A percentile compares a stretch with the other conserved stretches of the same genome.
Evolutionary conservation across 352 stramenopile species (phyloP).

Genomic region (Globisporangium viniferum): DNA sequence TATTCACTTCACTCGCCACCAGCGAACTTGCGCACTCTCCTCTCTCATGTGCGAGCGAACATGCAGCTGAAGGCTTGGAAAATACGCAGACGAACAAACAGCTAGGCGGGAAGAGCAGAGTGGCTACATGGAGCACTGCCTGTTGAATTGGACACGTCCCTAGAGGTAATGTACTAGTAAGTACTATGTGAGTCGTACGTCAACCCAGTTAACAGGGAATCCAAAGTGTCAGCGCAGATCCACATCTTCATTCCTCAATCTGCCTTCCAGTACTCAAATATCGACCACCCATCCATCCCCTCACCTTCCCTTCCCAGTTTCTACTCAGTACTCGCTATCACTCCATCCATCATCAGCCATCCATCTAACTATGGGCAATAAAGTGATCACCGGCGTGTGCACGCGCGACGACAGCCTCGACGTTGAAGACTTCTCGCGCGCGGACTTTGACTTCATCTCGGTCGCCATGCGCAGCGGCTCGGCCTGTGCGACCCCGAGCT

Average conservation of each 20-base stretch:
- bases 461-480: neutral
- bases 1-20: neutral
- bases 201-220: neutral
- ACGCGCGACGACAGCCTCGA: constrained; percentile 2
- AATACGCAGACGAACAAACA: neutral
- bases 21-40: neutral
- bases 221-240: neutral
- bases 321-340: neutral
- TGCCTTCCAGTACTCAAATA: neutral
- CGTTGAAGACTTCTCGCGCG: neutral
- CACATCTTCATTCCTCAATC: constrained; percentile 1
- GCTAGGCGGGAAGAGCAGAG: neutral
- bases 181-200: neutral
- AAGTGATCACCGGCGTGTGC: neutral
- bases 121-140: too few species aligned
- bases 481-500: neutral
- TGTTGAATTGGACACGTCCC: neutral
- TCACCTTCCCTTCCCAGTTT: too few species aligned
- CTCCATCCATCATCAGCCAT: neutral
- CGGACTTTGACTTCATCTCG: constrained; percentile 5
- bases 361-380: constrained; percentile 4
- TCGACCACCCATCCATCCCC: too few species aligned
- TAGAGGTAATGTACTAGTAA: neutral
- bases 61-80: neutral
- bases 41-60: neutral